These are phyloP conservation scores for Ophiocordyceps camponoti-floridani DNA, from an alignment of 2,329 filamentous ascomycete species.

Conservation along the genomic window DNA sequence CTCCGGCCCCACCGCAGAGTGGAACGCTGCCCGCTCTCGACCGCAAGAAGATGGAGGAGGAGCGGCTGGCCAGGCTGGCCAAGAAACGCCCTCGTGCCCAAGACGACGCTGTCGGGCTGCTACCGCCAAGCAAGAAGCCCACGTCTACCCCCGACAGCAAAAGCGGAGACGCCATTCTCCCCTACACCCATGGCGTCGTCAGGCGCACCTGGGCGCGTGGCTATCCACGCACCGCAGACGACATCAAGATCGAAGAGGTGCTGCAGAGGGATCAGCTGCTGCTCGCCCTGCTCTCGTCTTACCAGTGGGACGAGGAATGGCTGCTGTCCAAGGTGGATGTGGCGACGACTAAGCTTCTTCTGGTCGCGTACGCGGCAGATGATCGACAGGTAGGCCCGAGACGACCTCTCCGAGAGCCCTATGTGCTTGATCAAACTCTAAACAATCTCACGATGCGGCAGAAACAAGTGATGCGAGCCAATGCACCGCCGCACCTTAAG, in stretches of 20 bases:
- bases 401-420: not conserved
- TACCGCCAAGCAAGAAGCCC: conserved; percentile 9
- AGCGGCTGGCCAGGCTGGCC: conserved; percentile 54
- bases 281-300: conserved; percentile 71
- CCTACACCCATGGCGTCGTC: conserved; percentile 42
- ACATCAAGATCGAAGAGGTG: conserved; percentile 80
- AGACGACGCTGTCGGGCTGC: conserved; percentile 10
- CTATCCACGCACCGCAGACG: conserved; percentile 41
- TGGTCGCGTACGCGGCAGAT: conserved; percentile 36
- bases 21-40: conserved; percentile 37
- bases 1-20: not conserved
- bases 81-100: conserved; percentile 24
- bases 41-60: conserved; percentile 70
- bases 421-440: conserved; percentile 2
- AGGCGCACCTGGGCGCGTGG: conserved; percentile 67
- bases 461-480: conserved; percentile 29
- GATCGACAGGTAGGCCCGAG: conserved; percentile 29
- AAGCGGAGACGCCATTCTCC: conserved; percentile 3
- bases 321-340: conserved; percentile 52
- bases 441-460: conserved; percentile 5
- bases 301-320: conserved; percentile 73
- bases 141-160: not conserved
- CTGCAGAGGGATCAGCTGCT: conserved; percentile 55
- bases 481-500: conserved; percentile 36
- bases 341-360: conserved; percentile 39